These are phyloP conservation scores for Aspergillus spinulosporus DNA, from an alignment of 2,329 filamentous ascomycete species.

Conservation along the genomic window DNA sequence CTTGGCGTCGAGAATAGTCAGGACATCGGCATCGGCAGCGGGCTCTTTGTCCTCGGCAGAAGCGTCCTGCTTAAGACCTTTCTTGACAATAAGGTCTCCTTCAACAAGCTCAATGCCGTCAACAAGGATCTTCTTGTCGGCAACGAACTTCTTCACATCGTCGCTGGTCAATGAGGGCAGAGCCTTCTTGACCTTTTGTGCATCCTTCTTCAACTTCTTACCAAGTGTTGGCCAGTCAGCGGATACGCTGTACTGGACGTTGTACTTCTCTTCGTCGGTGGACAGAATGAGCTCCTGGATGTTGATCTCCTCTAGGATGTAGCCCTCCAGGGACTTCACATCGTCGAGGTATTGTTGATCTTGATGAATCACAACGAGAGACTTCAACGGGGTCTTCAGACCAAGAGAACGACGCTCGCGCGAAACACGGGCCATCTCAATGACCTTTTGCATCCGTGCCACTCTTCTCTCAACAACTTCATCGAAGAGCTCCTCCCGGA, in stretches of 20 bases:
- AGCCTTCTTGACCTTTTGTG: constrained; percentile 85
- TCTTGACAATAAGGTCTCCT: constrained; percentile 80
- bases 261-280: constrained; percentile 84
- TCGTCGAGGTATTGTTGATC: constrained; percentile 83
- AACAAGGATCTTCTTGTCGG: constrained; percentile 72
- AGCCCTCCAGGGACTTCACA: constrained; percentile 78
- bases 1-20: constrained; percentile 83
- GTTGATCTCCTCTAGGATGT: constrained; percentile 90
- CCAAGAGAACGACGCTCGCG: constrained; percentile 82
- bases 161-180: constrained; percentile 75
- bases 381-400: constrained; percentile 88
- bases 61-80: constrained; percentile 72
- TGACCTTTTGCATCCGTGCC: constrained; percentile 89
- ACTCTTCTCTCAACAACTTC: constrained; percentile 82
- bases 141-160: constrained; percentile 76
- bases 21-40: constrained; percentile 84
- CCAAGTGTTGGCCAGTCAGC: constrained; percentile 94
- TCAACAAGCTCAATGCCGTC: constrained; percentile 81
- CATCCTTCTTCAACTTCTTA: constrained; percentile 97
- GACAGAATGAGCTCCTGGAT: constrained; percentile 81
- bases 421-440: constrained; percentile 83
- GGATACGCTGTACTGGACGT: constrained; percentile 84
- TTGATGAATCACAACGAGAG: constrained; percentile 82
- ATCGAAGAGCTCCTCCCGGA: constrained; percentile 85
- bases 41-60: constrained; percentile 75